Base-by-base conservation (phyloP, 257 asterid genomes). In the Primulina tabacum region DNA sequence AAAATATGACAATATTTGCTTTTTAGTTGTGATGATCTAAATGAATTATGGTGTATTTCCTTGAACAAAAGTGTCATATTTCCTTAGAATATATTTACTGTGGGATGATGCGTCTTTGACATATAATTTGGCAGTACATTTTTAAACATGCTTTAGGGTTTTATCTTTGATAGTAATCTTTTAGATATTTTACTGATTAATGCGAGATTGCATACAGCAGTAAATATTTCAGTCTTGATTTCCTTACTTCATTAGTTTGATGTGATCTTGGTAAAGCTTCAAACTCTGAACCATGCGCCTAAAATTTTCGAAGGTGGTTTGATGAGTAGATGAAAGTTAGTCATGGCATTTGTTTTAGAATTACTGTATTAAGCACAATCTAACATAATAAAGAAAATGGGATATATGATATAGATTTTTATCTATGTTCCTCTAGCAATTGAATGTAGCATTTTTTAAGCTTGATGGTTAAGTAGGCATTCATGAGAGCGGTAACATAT, bases 271-370 rank as follows among this genome's bases (percentile, higher is more conserved):
- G 2, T 37, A 8, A 8, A 7, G 56, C 62, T 43, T 61, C 26
- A n/a, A 24, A 18, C 43, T n/a, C 18, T 58, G 28, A 74, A 62
- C 20, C 59, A 37, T 37, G 43, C 28, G 28, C 11, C 35, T 14
- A 43, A 28, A 73, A 40, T 63, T 59, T n/a, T 38, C 9, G 37
- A 64, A 69, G 24, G 17, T 40, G 75, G 57, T 70, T 18, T 24
- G 30, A 43, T 43, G 62, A 43, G 53, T 70, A 21, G 56, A 6
- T 43, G 12, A 16, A n/a, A 37, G 32, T 70, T 72, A 63, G 53
- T 29, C 71, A 26, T 37, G 26, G 26, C 61, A 24, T 26, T 18
- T 38, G n/a, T 73, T 73, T 43, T 8, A 60, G 65, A 53, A 56
- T 59, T 53, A 7, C 64, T 33, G 17, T 40, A 33, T 77, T 62